Evolutionary conservation across 176 grass and related monocot genomes (phyloP), one percentile per base, ranked within the genome.

Genomic region (Hsuehochloa calcarea): DNA sequence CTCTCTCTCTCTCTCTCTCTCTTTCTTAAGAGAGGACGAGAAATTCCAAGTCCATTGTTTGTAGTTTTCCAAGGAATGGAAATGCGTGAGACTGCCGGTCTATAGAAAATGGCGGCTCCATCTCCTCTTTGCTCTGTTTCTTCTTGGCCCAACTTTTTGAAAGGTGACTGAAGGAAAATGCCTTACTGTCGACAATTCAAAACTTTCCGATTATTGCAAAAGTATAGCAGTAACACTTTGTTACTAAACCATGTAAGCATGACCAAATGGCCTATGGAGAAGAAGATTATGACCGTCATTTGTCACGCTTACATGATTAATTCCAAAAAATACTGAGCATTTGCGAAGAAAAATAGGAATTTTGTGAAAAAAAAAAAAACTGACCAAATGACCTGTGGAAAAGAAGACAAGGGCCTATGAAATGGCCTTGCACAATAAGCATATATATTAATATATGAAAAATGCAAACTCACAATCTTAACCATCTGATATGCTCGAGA

Each of bases 1-100:
- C n/a, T n/a, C n/a, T n/a, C n/a, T n/a, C n/a, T n/a, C n/a, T n/a
- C n/a, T n/a, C n/a, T n/a, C n/a, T n/a, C n/a, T n/a, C n/a, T n/a
- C n/a, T n/a, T n/a, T n/a, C n/a, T n/a, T n/a, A n/a, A 39, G 56
- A 55, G 67, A 70, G 27, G 72, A 31, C 12, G 35, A 17, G 19
- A 12, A 72, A 72, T 82, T 62, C 43, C 8, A 17, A 29, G 65
- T 15, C 50, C 35, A 60, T 5, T 43, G 85, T 54, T 87, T 75
- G 80, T 69, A 84, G 84, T 74, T 87, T 87, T 80, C 69, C 68
- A 51, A 6, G 80, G 84, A 91, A 91, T 68, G 43, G 85, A 55
- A 80, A 56, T 47, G 72, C 49, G 41, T 49, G 46, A 11, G 54
- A 19, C 29, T 63, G 75, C 20, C n/a, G 2, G 41, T 51, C 17